Evolutionary conservation across 305 asterid species (phyloP).

Genomic region (Fraxinus floribunda): DNA sequence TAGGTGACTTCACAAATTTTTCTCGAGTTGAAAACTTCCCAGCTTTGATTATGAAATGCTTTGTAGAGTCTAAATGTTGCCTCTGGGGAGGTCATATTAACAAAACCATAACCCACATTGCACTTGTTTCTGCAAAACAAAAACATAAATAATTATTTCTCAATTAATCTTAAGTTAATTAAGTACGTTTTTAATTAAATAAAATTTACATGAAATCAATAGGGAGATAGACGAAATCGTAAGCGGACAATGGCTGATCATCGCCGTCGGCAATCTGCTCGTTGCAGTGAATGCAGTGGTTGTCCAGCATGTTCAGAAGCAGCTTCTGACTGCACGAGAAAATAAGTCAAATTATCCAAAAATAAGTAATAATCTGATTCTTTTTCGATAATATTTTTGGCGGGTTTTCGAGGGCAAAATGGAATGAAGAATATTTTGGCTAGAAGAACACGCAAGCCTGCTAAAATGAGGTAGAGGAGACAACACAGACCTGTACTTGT

Average conservation of each 20-base stretch:
- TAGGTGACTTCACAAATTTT: constrained; percentile 91
- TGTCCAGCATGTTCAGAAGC: constrained; percentile 95
- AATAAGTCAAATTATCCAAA: constrained; percentile 17
- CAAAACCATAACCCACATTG: constrained; percentile 98
- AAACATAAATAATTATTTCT: neutral
- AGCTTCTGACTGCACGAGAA: constrained; percentile 75
- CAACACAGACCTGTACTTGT: constrained; percentile 77
- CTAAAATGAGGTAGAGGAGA: neutral
- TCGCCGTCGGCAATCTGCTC: constrained; percentile 81
- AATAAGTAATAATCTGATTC: neutral
- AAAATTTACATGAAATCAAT: constrained; percentile 74
- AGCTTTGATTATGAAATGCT: constrained; percentile 84
- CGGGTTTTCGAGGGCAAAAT: constrained; percentile 13
- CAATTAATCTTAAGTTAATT: neutral
- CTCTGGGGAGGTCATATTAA: constrained; percentile 96
- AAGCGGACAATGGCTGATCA: constrained; percentile 75
- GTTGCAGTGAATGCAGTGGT: constrained; percentile 94
- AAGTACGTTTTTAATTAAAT: neutral
- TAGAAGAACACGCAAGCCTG: constrained; percentile 23
- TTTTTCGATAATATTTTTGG: neutral
- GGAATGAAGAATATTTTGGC: constrained; percentile 35
- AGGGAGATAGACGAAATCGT: constrained; percentile 93
- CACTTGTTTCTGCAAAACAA: constrained; percentile 68
- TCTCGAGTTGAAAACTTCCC: constrained; percentile 95
- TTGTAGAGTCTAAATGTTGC: constrained; percentile 86